Base-by-base conservation (phyloP, 1,284 basidiomycete genomes). In the Boletus subluridellus region DNA sequence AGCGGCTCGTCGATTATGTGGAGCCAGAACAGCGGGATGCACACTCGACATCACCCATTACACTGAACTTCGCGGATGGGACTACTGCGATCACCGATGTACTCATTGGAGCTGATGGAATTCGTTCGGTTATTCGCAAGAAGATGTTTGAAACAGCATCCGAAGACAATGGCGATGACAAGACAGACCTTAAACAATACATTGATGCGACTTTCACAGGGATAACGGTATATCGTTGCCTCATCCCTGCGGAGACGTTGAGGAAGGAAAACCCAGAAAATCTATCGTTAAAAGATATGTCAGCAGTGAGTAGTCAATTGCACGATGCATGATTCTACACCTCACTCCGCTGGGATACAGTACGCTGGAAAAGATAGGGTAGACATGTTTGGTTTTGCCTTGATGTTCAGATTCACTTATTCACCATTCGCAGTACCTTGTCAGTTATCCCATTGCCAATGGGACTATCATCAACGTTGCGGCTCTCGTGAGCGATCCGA, bases 381-480 rank as follows among this genome's bases (percentile, higher is more conserved):
- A 57, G 3, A 10, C 1, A n/a, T 39, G 3, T 17, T 51, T 52
- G 7, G n/a, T 12, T 11, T 5, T 50, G 2, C 1, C 9, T 9
- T n/a, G 38, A 26, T 28, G 2, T 45, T 44, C 30, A 26, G 11
- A 24, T 38, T 34, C 14, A 30, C 39, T 52, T 21, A 49, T 12
- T 14, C 15, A 8, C 5, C 2, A 2, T 41, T 41, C 4, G 17
- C 55, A 81, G 81, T 74, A 76, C 62, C 39, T 79, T 1, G 71
- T 78, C 1, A 72, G 73, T 5, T 82, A 80, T 66, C 78, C 78
- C 0, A 73, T 82, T 30, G 73, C 74, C 15, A 70, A 74, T 28
- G 77, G 78, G 0, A 67, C 66, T 6, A 55, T 75, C 21, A 67
- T 83, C 61, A 83, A 82, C 46, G 60, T 81, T 21, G 78, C 74